Evolutionary conservation across 202 grass and related monocot genomes (phyloP).

Genomic region (Carex sylvatica): DNA sequence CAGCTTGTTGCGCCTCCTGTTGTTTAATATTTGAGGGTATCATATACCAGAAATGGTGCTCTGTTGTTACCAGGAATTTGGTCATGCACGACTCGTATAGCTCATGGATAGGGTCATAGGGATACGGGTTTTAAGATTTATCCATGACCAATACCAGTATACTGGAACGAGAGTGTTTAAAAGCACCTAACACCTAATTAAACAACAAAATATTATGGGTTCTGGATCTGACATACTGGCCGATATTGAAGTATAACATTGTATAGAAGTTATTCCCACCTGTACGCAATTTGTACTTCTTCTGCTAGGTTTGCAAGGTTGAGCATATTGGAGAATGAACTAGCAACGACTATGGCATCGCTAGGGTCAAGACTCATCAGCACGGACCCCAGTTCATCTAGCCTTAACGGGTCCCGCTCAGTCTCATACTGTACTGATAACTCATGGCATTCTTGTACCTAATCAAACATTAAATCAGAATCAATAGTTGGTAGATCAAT

Average conservation of each 20-base stretch:
- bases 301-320: slow-evolving; percentile 86
- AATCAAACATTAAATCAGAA: slow-evolving; percentile 1
- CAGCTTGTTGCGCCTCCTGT: slow-evolving; percentile 60
- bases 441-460: slow-evolving; percentile 94
- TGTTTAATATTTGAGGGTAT: slow-evolving; percentile 5
- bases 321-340: slow-evolving; percentile 89
- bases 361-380: slow-evolving; percentile 43
- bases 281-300: slow-evolving; percentile 78
- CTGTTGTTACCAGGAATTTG: background rate
- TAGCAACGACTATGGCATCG: slow-evolving; percentile 64
- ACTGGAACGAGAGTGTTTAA: background rate
- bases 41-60: background rate
- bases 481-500: background rate
- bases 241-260: background rate
- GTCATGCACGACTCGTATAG: background rate
- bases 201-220: background rate
- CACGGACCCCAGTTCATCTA: slow-evolving; percentile 52
- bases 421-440: slow-evolving; percentile 64
- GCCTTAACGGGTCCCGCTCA: slow-evolving; percentile 29
- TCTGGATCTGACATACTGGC: background rate
- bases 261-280: background rate
- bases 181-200: background rate
- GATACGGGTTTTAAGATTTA: background rate
- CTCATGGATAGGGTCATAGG: background rate
- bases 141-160: background rate